These are phyloP conservation scores for Starmerella scarabaei DNA, from an alignment of 805 yeast species.

Conservation along the genomic window DNA sequence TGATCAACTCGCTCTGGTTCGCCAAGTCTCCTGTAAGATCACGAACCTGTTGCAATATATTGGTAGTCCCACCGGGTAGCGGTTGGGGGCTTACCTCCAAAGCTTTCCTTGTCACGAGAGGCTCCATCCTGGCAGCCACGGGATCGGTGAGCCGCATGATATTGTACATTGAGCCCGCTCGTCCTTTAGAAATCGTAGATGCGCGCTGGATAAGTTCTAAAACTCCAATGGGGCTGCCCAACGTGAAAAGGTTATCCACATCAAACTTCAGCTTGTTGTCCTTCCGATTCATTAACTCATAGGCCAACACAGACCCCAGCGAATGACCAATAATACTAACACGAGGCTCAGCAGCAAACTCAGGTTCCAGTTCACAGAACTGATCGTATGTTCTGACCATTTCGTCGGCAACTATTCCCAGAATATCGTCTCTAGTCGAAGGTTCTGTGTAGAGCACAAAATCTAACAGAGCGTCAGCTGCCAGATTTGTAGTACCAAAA, in stretches of 20 bases:
- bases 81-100: constrained; percentile 40
- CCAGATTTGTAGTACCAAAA: constrained; percentile 33
- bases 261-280: constrained; percentile 45
- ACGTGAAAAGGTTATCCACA: constrained; percentile 60
- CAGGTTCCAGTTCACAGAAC: constrained; percentile 52
- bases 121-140: constrained; percentile 80
- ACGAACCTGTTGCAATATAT: constrained; percentile 30
- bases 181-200: constrained; percentile 22
- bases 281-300: constrained; percentile 47
- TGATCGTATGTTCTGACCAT: constrained; percentile 49
- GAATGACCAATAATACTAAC: constrained; percentile 86
- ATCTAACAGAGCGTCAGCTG: constrained; percentile 82
- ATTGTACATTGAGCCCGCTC: constrained; percentile 56
- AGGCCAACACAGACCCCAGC: constrained; percentile 70
- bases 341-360: constrained; percentile 33
- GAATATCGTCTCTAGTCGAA: constrained; percentile 46
- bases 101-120: constrained; percentile 45
- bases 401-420: constrained; percentile 46
- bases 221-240: constrained; percentile 87
- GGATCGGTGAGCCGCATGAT: constrained; percentile 88
- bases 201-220: constrained; percentile 61
- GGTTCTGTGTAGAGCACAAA: constrained; percentile 65
- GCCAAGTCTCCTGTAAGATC: constrained; percentile 31
- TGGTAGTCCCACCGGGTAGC: constrained; percentile 40
- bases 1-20: constrained; percentile 17